phyloP scores from a whole-genome alignment of 1,284 basidiomycete species.

The Cronartium ribicola region DNA sequence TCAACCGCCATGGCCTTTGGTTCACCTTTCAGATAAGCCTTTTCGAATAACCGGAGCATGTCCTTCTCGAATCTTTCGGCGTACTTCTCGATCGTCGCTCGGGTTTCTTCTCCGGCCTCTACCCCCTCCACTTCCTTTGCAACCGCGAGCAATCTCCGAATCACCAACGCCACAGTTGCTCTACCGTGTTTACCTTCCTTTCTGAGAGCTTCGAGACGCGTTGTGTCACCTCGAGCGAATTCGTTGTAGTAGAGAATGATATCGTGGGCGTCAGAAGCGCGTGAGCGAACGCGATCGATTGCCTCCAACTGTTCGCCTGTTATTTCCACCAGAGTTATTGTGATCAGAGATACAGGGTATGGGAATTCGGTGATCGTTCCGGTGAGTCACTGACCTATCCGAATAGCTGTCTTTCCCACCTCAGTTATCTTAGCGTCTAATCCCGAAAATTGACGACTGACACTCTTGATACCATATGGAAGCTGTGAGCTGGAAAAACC shows the following conservation, averaged over 20 bases:
- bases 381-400: conserved; percentile 65
- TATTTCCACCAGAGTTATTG: not conserved
- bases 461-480: conserved; percentile 16
- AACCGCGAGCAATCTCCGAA: conserved; percentile 80
- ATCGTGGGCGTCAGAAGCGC: conserved; percentile 89
- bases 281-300: conserved; percentile 82
- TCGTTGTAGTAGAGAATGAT: conserved; percentile 94
- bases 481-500: not conserved
- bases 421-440: conserved; percentile 66
- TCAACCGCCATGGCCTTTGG: conserved; percentile 98
- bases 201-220: conserved; percentile 69
- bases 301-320: conserved; percentile 91
- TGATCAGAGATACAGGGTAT: not conserved
- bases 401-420: conserved; percentile 87
- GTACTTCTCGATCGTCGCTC: conserved; percentile 86
- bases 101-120: conserved; percentile 58
- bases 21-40: conserved; percentile 90
- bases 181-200: conserved; percentile 76
- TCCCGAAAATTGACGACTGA: conserved; percentile 36
- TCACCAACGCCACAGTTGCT: conserved; percentile 78
- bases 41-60: conserved; percentile 91
- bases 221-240: conserved; percentile 77
- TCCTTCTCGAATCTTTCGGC: conserved; percentile 99
- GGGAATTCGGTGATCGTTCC: no score
- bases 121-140: conserved; percentile 84